phyloP scores from a whole-genome alignment of 768 basidiomycete species.

The Chalciporus chontae region DNA sequence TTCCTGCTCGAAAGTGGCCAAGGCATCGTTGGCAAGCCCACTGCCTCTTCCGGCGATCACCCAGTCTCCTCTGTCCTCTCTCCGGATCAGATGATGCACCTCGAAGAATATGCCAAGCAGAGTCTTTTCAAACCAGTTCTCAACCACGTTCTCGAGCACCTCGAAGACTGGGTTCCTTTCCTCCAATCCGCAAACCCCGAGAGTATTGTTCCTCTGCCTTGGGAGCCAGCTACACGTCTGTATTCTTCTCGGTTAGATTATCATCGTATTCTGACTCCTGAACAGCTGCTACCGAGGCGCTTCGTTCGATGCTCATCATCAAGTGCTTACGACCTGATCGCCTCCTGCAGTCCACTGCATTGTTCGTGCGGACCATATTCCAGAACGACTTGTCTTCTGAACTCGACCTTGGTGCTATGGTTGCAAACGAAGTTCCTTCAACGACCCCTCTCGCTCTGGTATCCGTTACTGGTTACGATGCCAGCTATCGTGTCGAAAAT shows the following conservation, averaged over 20 bases:
- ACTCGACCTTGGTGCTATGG: constrained; percentile 76
- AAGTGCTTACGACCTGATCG: constrained; percentile 94
- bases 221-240: constrained; percentile 78
- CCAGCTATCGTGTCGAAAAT: constrained; percentile 93
- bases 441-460: constrained; percentile 84
- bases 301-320: constrained; percentile 73
- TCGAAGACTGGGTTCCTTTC: constrained; percentile 71
- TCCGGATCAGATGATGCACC: constrained; percentile 63
- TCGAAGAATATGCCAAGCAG: constrained; percentile 69
- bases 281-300: constrained; percentile 67
- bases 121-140: constrained; percentile 76
- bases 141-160: constrained; percentile 54
- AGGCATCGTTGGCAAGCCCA: constrained; percentile 41
- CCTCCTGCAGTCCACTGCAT: constrained; percentile 74
- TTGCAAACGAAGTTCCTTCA: constrained; percentile 73
- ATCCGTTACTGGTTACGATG: constrained; percentile 95
- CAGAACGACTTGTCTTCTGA: constrained; percentile 74
- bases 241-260: constrained; percentile 13
- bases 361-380: constrained; percentile 76
- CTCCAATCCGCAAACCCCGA: constrained; percentile 67
- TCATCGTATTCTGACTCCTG: constrained; percentile 14
- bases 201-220: constrained; percentile 64
- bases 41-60: constrained; percentile 33
- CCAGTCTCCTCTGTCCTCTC: constrained; percentile 49
- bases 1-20: constrained; percentile 90